Base-by-base conservation (phyloP, 257 asterid species). In the Nicotiana knightiana region DNA sequence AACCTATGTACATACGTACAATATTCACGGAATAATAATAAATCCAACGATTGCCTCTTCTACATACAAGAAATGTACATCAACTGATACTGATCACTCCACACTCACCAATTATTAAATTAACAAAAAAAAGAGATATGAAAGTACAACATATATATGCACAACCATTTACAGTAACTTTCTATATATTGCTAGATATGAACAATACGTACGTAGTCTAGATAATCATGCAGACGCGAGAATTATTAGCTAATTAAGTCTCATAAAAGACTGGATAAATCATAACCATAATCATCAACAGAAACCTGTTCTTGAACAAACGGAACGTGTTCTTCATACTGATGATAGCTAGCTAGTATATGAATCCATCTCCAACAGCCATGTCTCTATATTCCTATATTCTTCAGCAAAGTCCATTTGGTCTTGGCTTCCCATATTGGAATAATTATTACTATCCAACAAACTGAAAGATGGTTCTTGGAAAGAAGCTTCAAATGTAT, bases 341-440 rank as follows among this genome's bases (percentile, higher is more conserved):
- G 16, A 63, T 55, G 83, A 81, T 57, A 21, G n/a, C 63, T 46
- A 67, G 78, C 85, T 82, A 10, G 64, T 78, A 71, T 80, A 68
- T n/a, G 87, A 81, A 12, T 85, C 93, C 43, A 85, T 85, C 87
- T 87, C 95, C 87, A 88, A 78, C 16, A 92, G 84, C 84, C 93
- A 73, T 7, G 90, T 81, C 81, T 92, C 97, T 1, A 91, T 81
- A 79, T 90, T 93, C 54, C 83, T 81, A 77, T 66, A 85, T n/a
- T 67, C 67, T 3, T 86, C 77, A 4, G 84, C 54, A 28, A 77
- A 81, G 26, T 84, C 88, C 46, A 77, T 39, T 68, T 9, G 15
- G 18, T 77, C 84, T 6, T 83, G 82, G 54, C 35, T 81, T 28
- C 67, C 83, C 32, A 55, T 81, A 43, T 75, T 13, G 53, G 51